phyloP scores from a whole-genome alignment of 306 rosid genomes.

The Gastrolobium villosum region DNA sequence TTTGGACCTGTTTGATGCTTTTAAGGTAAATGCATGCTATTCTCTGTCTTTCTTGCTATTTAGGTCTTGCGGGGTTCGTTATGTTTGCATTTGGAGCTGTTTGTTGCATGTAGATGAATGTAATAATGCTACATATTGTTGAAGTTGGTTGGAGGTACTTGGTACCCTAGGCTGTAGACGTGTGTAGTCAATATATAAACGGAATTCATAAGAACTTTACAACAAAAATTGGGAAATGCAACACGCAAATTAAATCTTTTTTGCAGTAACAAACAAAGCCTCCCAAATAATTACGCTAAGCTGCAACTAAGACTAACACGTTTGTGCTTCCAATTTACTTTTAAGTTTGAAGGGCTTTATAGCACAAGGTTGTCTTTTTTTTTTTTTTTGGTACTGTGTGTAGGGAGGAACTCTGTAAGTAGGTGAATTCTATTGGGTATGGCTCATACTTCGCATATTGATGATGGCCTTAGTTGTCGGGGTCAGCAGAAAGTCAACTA shows the following conservation, averaged over 20 bases:
- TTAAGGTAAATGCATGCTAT: constrained; percentile 53
- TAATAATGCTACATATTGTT: constrained; percentile 16
- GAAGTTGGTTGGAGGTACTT: constrained; percentile 27
- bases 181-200: neutral
- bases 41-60: constrained; percentile 19
- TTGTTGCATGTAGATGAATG: constrained; percentile 33
- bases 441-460: too few relatives aligned
- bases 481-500: too few relatives aligned
- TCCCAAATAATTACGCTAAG: constrained; percentile 16
- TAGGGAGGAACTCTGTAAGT: too few relatives aligned
- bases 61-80: constrained; percentile 20
- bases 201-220: constrained; percentile 5
- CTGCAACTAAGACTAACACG: constrained; percentile 11
- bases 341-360: constrained; percentile 7
- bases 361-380: too few relatives aligned
- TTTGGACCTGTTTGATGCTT: constrained; percentile 47
- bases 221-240: neutral
- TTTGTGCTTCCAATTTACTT: constrained; percentile 17
- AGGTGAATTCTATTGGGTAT: too few relatives aligned
- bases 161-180: constrained; percentile 16
- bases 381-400: too few relatives aligned
- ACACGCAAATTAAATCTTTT: constrained; percentile 4
- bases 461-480: too few relatives aligned
- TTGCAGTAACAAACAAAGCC: constrained; percentile 25
- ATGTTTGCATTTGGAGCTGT: constrained; percentile 38